phyloP scores from a whole-genome alignment of 1,284 basidiomycete genomes.

The Sporisorium iseilematis-ciliati region DNA sequence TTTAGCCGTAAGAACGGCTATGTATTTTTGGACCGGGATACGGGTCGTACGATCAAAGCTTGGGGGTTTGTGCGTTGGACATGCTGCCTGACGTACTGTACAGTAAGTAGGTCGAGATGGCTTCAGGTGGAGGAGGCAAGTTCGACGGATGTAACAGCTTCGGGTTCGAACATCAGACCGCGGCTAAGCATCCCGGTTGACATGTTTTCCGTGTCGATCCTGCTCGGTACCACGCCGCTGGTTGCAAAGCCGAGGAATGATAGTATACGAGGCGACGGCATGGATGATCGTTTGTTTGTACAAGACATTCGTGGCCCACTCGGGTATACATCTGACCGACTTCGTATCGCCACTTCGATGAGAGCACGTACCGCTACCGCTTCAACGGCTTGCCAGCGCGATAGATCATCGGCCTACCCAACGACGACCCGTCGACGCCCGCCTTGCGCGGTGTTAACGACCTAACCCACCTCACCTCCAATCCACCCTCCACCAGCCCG shows the following conservation, averaged over 20 bases:
- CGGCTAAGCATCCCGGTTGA: background rate
- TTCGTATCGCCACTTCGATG: background rate
- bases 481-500: constrained; percentile 30
- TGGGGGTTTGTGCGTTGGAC: too few relatives aligned
- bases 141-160: background rate
- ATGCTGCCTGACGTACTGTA: too few relatives aligned
- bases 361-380: background rate
- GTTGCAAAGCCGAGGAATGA: background rate
- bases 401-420: constrained; percentile 35
- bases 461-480: constrained; percentile 38
- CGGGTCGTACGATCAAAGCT: too few relatives aligned
- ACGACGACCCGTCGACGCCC: background rate
- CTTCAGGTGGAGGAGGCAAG: too few relatives aligned
- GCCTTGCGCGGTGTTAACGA: background rate
- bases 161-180: background rate
- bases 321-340: background rate
- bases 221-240: background rate
- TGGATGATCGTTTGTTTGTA: background rate
- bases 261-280: background rate
- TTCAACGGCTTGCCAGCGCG: constrained; percentile 17
- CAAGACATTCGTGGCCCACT: background rate
- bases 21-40: too few relatives aligned
- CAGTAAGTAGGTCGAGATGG: too few relatives aligned
- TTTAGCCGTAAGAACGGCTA: too few relatives aligned
- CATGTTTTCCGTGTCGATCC: background rate